Evolutionary conservation across 2,329 filamentous ascomycete species (phyloP), one percentile per base, ranked within the genome.

Genomic region (Diaporthe australafricana): DNA sequence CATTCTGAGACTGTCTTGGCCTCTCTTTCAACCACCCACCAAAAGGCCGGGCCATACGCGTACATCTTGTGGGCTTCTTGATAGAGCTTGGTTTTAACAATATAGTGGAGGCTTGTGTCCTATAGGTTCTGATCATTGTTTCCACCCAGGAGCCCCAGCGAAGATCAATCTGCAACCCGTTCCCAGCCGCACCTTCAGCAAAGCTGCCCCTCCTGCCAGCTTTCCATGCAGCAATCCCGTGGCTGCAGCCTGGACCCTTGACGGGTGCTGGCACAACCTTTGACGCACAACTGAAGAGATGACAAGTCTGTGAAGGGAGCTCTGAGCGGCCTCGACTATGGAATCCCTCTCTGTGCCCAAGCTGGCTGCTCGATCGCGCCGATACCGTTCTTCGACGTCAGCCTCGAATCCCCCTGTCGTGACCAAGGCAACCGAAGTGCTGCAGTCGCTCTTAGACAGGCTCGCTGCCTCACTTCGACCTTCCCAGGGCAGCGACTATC

Each of bases 351-450:
- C 73, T 65, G 68, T 67, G 62, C 70, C 68, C 73, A 86, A 78
- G 78, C 89, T 90, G 85, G 84, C 87, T 73, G 80, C 83, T 72
- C 84, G 84, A 74, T 82, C 86, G 70, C 85, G 88, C 79, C 87
- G 90, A 73, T 90, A 90, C 78, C 88, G 90, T 75, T 91, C 90
- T 73, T 91, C 90, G 72, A 92, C 90, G 52, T 89, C 90, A 71
- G 84, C 89, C 73, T 92, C 90, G 53, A 85, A 83, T 57, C 84
- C 87, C 63, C 84, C 86, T 74, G 81, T 87, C 67, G 87, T 84
- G 68, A 89, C 90, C 75, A 90, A 92, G 81, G 87, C 89, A 47
- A 87, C 87, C 75, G 88, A 90, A 76, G 86, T 91, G 65, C 82
- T 92, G 47, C 87, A 87, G 74, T 80, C 81, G 53, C 84, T 91